A percentile compares a stretch with the other conserved stretches of the same genome.
Conservation (phyloP, 176 grass and related monocot species). For the Zizania latifolia region DNA sequence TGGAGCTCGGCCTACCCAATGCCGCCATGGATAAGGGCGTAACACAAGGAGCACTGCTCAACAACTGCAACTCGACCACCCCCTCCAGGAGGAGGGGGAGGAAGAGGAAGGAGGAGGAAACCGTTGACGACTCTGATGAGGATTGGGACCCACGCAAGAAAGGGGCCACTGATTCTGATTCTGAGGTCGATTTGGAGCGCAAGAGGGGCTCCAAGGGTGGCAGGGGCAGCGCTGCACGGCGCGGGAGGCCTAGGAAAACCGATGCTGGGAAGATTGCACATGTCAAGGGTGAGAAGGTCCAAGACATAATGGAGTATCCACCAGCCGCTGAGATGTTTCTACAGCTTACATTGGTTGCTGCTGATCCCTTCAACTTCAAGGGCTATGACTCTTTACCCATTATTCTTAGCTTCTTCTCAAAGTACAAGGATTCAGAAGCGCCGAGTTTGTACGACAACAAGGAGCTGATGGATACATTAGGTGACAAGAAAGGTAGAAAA, state of each 20-base stretch:
- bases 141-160: constrained; percentile 41
- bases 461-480: constrained; percentile 33
- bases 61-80: neutral
- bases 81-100: constrained; percentile 19
- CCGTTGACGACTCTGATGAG: constrained; percentile 32
- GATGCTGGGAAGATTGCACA: neutral
- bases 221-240: neutral
- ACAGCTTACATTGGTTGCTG: constrained; percentile 40
- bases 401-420: constrained; percentile 62
- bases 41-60: too few species aligned
- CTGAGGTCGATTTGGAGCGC: neutral
- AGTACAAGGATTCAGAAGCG: constrained; percentile 39
- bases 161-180: constrained; percentile 30
- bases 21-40: neutral
- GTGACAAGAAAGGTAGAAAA: constrained; percentile 39
- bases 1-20: constrained; percentile 24
- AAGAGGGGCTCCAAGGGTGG: constrained; percentile 2
- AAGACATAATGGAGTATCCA: constrained; percentile 39
- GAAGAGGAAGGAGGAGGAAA: constrained; percentile 27
- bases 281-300: constrained; percentile 3
- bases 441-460: constrained; percentile 25
- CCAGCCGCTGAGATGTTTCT: constrained; percentile 37
- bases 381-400: constrained; percentile 28
- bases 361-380: constrained; percentile 40
- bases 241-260: constrained; percentile 47